Conservation (phyloP, 805 yeast genomes). For the Cyberlindnera meyerae region DNA sequence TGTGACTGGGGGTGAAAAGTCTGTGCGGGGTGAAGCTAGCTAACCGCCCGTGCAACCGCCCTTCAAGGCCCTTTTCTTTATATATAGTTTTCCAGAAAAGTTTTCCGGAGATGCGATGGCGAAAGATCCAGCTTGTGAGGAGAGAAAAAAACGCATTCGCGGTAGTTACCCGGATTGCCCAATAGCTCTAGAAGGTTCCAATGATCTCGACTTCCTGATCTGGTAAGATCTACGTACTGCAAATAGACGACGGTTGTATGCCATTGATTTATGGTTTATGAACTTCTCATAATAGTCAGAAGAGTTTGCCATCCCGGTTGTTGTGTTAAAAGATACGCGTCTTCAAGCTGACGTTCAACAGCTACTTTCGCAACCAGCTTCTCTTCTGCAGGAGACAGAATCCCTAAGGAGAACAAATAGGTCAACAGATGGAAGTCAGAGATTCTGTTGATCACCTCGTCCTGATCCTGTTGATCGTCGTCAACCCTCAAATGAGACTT, state of each 20-base stretch:
- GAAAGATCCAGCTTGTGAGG: not conserved
- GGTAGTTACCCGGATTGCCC: constrained; percentile 1
- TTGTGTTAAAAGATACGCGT: constrained; percentile 49
- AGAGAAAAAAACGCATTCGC: no score
- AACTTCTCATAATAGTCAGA: constrained; percentile 44
- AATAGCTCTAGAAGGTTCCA: constrained; percentile 9
- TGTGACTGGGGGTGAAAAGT: no score
- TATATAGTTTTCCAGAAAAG: constrained; percentile 5
- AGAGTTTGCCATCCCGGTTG: constrained; percentile 81
- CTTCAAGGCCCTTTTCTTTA: no score
- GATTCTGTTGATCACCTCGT: constrained; percentile 32
- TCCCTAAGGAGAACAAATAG: constrained; percentile 51
- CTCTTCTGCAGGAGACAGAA: constrained; percentile 55
- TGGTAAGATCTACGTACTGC: no score
- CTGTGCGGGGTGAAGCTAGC: no score
- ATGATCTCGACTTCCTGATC: constrained; percentile 4
- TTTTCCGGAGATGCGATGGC: constrained; percentile 8
- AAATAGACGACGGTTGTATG: no score
- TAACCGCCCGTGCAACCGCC: no score
- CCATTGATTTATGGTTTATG: constrained; percentile 5
- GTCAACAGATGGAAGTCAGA: constrained; percentile 76
- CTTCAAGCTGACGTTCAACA: constrained; percentile 34
- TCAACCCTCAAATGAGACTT: constrained; percentile 43
- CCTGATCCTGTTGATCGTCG: constrained; percentile 18
- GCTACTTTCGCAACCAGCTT: constrained; percentile 45